Evolutionary conservation across 2,329 filamentous ascomycete species (phyloP), one percentile per base, ranked within the genome.

Genomic region (Arthrobotrys musiformis): DNA sequence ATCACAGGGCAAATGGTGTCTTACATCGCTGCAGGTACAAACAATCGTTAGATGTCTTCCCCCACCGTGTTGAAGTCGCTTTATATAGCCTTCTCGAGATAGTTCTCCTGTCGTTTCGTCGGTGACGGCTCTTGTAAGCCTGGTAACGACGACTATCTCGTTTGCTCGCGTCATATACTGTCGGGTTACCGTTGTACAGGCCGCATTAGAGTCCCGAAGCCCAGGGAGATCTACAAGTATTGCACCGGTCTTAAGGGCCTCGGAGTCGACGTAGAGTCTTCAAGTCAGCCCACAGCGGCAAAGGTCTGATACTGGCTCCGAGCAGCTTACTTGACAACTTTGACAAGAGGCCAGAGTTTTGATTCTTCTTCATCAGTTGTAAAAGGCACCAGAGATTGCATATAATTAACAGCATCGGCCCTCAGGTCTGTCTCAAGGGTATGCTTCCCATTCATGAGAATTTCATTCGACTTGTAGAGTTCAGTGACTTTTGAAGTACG

Each of bases 211-310:
- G 15, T 58, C 26, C 13, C 33, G 11, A 24, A 60, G 19, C n/a
- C 54, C 54, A 26, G 54, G 54, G 26, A 60, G 54, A 42, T 60
- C 54, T 40, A 60, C 54, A 22, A 60, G 33, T 60, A 60, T 40
- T 40, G 54, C 54, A 4, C 33, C 28, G 6, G 54, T 60, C n/a
- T 60, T 40, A 42, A 60, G 35, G 19, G 22, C 33, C 37, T 60
- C 33, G 19, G 54, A 60, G 19, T 26, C 54, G 4, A 60, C 17
- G n/a, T 60, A 40, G 33, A 60, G 33, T 60, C 54, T 60, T 37
- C 17, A 50, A 50, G 46, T 28, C 24, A 50, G 46, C 33, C 54
- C 11, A 6, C 22, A 13, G 24, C n/a, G 8, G 24, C 24, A n/a
- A n/a, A n/a, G n/a, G n/a, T 15, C 22, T 28, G n/a, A 1, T 28